phyloP scores from a whole-genome alignment of 352 stramenopile species.

The Poterioochromonas sp. region DNA sequence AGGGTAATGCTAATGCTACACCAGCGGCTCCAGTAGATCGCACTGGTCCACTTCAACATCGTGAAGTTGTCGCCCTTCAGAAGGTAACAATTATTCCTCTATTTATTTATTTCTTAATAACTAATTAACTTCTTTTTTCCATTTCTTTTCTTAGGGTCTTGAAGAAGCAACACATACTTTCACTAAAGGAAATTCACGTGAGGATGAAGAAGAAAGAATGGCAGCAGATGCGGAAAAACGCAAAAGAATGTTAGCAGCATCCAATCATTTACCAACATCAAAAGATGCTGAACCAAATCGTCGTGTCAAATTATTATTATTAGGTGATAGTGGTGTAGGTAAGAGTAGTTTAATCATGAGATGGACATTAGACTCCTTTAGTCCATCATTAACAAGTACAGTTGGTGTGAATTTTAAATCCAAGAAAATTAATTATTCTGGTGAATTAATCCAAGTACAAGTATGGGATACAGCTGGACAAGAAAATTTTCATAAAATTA shows the following conservation, averaged over 20 bases:
- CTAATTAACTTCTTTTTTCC: neutral
- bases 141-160: slow-evolving; percentile 5
- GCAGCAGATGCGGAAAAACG: slow-evolving; percentile 25
- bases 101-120: neutral
- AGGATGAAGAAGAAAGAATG: slow-evolving; percentile 27
- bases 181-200: neutral
- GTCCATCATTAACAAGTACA: slow-evolving; percentile 63
- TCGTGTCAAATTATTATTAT: slow-evolving; percentile 68
- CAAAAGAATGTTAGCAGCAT: neutral
- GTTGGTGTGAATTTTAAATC: slow-evolving; percentile 85
- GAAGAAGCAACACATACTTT: neutral
- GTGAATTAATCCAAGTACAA: slow-evolving; percentile 71
- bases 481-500: slow-evolving; percentile 85
- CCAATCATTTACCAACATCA: neutral
- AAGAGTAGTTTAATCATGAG: slow-evolving; percentile 85
- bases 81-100: neutral
- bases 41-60: slow-evolving; percentile 21
- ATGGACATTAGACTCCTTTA: slow-evolving; percentile 79
- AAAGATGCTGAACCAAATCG: neutral
- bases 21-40: neutral
- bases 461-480: slow-evolving; percentile 88
- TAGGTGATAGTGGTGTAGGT: slow-evolving; percentile 77
- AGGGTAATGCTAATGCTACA: neutral
- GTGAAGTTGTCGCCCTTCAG: slow-evolving; percentile 28
- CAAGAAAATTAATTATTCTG: slow-evolving; percentile 64